Percentiles rank a stretch among this genome's conserved stretches.
Conservation (phyloP, 2,329 filamentous ascomycete species). For the Epichloe scottii region DNA sequence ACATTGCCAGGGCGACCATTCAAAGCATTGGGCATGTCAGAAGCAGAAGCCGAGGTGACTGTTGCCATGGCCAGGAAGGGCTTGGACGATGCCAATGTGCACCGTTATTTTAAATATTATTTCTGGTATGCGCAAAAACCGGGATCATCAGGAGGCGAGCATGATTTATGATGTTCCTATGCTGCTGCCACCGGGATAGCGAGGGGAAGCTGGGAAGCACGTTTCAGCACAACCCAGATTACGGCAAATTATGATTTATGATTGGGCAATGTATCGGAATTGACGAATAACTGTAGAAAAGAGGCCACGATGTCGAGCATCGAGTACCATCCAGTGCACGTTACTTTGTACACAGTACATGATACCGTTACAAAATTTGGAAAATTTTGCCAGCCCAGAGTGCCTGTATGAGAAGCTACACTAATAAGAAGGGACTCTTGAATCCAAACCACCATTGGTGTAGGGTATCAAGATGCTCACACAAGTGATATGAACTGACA, state of each 20-base stretch:
- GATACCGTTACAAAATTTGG: not conserved
- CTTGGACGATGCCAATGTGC: constrained; percentile 16
- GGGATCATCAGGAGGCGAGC: not conserved
- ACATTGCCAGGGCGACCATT: constrained; percentile 24
- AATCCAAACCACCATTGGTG: too few relatives aligned
- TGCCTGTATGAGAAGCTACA: too few relatives aligned
- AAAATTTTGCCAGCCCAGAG: too few relatives aligned
- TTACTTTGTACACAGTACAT: not conserved
- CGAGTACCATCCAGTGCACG: too few relatives aligned
- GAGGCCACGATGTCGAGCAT: too few relatives aligned
- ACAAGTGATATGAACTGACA: not conserved
- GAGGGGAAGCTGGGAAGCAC: not conserved
- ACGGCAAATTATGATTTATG: not conserved
- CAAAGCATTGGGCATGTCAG: constrained; percentile 16
- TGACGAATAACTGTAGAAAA: not conserved
- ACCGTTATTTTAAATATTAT: constrained; percentile 24
- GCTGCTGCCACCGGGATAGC: not conserved
- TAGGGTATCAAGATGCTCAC: too few relatives aligned
- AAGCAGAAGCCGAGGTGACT: constrained; percentile 17
- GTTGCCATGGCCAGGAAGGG: constrained; percentile 15
- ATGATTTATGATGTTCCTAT: not conserved
- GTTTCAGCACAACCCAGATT: not conserved
- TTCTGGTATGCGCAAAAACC: constrained; percentile 26
- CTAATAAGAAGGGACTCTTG: too few relatives aligned
- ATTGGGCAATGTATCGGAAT: not conserved